phyloP scores from a whole-genome alignment of 2,329 filamentous ascomycete species.

The Aspergillus arachidicola region DNA sequence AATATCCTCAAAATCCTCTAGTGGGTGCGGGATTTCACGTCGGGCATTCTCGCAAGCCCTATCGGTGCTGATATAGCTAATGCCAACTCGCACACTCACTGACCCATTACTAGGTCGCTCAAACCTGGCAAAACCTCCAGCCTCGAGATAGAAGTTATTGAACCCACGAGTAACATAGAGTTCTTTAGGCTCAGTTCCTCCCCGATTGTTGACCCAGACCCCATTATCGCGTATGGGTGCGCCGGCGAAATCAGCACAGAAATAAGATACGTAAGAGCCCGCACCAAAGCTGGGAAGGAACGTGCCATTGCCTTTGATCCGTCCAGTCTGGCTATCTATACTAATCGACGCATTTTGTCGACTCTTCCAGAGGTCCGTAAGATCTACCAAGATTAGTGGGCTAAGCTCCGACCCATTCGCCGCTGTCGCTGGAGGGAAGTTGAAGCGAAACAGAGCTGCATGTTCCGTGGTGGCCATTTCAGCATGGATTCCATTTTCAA shows the following conservation, averaged over 20 bases:
- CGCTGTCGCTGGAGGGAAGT: slow-evolving; percentile 51
- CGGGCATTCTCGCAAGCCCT: slow-evolving; percentile 70
- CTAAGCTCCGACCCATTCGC: slow-evolving; percentile 27
- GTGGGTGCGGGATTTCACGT: slow-evolving; percentile 58
- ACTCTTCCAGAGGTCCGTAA: slow-evolving; percentile 65
- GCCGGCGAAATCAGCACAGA: slow-evolving; percentile 68
- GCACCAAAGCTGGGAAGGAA: slow-evolving; percentile 68
- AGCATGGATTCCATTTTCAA: slow-evolving; percentile 59
- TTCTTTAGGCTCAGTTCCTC: slow-evolving; percentile 55
- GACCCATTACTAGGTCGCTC: slow-evolving; percentile 50
- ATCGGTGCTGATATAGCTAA: slow-evolving; percentile 68
- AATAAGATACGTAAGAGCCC: slow-evolving; percentile 61
- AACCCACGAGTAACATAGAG: slow-evolving; percentile 59
- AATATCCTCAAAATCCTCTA: slow-evolving; percentile 50
- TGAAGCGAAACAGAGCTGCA: slow-evolving; percentile 66
- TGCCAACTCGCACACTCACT: slow-evolving; percentile 64
- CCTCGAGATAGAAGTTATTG: slow-evolving; percentile 60
- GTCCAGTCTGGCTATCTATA: slow-evolving; percentile 59
- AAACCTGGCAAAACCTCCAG: slow-evolving; percentile 68
- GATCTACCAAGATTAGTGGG: slow-evolving; percentile 66
- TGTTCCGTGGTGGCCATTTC: slow-evolving; percentile 70
- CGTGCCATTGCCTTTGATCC: slow-evolving; percentile 63
- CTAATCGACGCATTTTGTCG: slow-evolving; percentile 60
- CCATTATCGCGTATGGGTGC: slow-evolving; percentile 61
- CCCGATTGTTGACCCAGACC: slow-evolving; percentile 64